These are phyloP conservation scores for Mycena haematopus DNA, from an alignment of 768 basidiomycete species.

Conservation along the genomic window DNA sequence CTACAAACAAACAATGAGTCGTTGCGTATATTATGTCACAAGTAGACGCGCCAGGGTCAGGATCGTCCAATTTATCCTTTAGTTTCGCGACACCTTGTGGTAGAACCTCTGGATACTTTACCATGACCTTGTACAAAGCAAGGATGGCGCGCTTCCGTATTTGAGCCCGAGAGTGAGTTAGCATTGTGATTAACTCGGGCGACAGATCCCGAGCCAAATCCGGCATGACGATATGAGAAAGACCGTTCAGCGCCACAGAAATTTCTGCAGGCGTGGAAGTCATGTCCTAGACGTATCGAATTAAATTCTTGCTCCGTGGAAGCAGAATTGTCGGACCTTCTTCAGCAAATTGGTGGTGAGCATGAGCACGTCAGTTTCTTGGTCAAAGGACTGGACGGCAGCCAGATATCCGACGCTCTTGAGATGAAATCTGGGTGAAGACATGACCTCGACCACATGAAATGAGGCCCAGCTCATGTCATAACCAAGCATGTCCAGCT, in stretches of 20 bases:
- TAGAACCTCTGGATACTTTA: constrained; percentile 82
- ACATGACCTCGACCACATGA: constrained; percentile 98
- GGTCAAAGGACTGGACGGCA: constrained; percentile 87
- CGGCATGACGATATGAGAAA: constrained; percentile 82
- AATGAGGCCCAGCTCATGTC: constrained; percentile 97
- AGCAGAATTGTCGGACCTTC: constrained; percentile 63
- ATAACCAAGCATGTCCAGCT: constrained; percentile 98
- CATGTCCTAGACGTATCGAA: constrained; percentile 66
- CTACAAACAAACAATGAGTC: constrained; percentile 43
- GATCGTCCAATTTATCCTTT: constrained; percentile 81
- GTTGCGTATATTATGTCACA: constrained; percentile 1
- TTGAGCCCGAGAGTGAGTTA: constrained; percentile 87
- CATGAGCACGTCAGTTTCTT: constrained; percentile 97
- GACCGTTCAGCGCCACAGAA: constrained; percentile 79
- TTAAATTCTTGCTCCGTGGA: constrained; percentile 14
- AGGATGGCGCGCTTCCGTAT: constrained; percentile 93
- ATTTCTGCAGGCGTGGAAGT: constrained; percentile 77
- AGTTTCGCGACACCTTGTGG: constrained; percentile 70
- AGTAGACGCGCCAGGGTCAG: constrained; percentile 63
- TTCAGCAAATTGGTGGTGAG: constrained; percentile 94
- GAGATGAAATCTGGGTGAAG: constrained; percentile 86
- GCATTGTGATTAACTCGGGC: constrained; percentile 82
- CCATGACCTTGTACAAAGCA: constrained; percentile 78
- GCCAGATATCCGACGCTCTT: constrained; percentile 97
- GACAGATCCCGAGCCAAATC: constrained; percentile 92